Percentiles rank a stretch among this genome's conserved stretches.
phyloP scores from a whole-genome alignment of 768 basidiomycete genomes.

The Mycena polygramma region DNA sequence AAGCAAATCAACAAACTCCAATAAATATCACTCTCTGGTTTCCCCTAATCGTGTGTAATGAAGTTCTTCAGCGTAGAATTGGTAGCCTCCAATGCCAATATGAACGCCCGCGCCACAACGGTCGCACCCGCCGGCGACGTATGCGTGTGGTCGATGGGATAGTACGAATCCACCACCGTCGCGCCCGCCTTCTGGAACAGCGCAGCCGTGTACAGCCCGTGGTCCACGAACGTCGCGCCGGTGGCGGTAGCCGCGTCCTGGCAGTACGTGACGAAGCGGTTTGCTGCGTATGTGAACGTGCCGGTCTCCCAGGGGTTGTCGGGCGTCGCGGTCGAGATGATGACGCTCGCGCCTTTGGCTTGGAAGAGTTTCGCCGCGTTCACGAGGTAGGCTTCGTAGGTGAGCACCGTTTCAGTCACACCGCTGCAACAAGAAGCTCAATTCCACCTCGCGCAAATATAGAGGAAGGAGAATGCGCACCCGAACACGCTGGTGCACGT shows the following conservation, averaged over 20 bases:
- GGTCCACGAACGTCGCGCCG: constrained; percentile 13
- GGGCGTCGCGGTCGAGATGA: constrained; percentile 16
- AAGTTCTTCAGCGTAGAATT: constrained; percentile 15
- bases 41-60: constrained; percentile 18
- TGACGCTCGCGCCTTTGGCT: constrained; percentile 16
- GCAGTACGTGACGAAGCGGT: constrained; percentile 19
- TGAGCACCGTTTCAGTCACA: constrained; percentile 15
- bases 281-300: neutral
- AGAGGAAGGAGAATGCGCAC: constrained; percentile 1
- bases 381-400: constrained; percentile 18
- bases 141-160: constrained; percentile 14
- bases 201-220: constrained; percentile 13
- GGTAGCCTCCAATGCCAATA: constrained; percentile 19
- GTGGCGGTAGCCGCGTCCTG: constrained; percentile 18
- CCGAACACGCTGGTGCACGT: constrained; percentile 7
- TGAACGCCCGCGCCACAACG: constrained; percentile 14
- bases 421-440: constrained; percentile 1
- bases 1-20: too few relatives aligned
- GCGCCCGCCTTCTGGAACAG: constrained; percentile 11
- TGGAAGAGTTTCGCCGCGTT: constrained; percentile 22
- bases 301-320: constrained; percentile 20
- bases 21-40: too few relatives aligned
- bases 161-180: constrained; percentile 6
- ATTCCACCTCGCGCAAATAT: too few relatives aligned
- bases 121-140: constrained; percentile 14